Evolutionary conservation across 176 grass and related monocot species (phyloP), one percentile per base, ranked within the genome.

Genomic region (Urochloa ruziziensis): DNA sequence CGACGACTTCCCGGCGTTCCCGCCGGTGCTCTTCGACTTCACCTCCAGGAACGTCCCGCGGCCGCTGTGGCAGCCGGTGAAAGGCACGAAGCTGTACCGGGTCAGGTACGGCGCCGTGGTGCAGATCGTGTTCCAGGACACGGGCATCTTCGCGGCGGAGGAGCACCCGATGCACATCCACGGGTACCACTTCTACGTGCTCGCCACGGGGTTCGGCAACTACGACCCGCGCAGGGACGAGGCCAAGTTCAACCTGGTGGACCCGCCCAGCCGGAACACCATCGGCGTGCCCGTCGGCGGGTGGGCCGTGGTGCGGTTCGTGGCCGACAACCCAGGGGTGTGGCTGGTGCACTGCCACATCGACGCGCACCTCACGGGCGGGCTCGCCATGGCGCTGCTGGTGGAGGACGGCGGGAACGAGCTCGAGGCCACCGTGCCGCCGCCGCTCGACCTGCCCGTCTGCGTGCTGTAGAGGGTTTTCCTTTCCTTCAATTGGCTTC

Each of bases 151-250:
- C 54, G 67, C 47, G 39, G 71, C 85, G 0, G 93, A 94, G 47
- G 93, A 99, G 76, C 96, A 99, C 83, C 96, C 93, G 1, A 99
- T 94, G 91, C 96, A 99, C 86, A 75, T 99, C 77, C 96, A 99
- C 24, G 96, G 96, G 0, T 94, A 96, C 93, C 87, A 92, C 51
- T 96, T 99, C 83, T 96, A 90, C 87, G 91, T 96, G 83, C 89
- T 96, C 19, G 96, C 89, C 32, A 92, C 83, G 5, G 96, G 93
- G 4, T 96, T 94, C 75, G 96, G 93, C 25, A 99, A 96, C 77
- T 96, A 88, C 73, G 52, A 99, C 60, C 91, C 87, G 24, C 78
- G 30, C 47, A 56, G 78, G 6, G 96, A 99, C 86, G 34, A 13
- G 15, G 91, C 81, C 32, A 90, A 52, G 84, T 90, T 96, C 80